Evolutionary conservation across 331 rosid species (phyloP), one percentile per base, ranked within the genome.

Genomic region (Acacia concinna): DNA sequence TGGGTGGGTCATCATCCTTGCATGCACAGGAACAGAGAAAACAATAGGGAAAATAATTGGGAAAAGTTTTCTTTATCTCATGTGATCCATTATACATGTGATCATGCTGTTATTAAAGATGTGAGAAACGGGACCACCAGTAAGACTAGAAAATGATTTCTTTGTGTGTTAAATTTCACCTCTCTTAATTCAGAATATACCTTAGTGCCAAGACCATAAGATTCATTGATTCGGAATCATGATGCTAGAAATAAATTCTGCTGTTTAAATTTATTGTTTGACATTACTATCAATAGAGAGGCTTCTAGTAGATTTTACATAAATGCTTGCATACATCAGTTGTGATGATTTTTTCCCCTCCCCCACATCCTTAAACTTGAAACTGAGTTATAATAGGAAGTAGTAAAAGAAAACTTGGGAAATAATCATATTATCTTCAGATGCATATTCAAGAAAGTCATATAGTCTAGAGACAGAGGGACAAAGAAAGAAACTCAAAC

Each of bases 1-100:
- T 85, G 82, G 91, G 87, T 73, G 85, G 91, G 87, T 73, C 88
- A 77, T 17, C 44, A 17, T 6, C 43, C 80, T 76, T 86, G 60
- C 73, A 76, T 86, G 82, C 78, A 35, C 41, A 34, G 68, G 23
- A 64, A 2, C 40, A 37, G 76, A 38, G 51, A 70, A 74, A 69
- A 51, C 3, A 72, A 70, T 46, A 71, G 63, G 51, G 27, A 2
- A 32, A 64, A 64, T 31, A 32, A 32, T 17, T 9, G 43, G 21
- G 69, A 64, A 64, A 64, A 32, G 9, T 18, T 64, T 64, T 64
- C 43, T 27, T 13, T 30, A 27, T 28, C 37, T 60, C 34, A 11
- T 60, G 43, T 18, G 68, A 15, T 15, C 18, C 25, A 63, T 15
- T 31, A 17, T 63, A 15, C 32, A 23, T 57, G 32, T 57, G n/a